Percentiles rank a stretch among this genome's conserved stretches.
These are phyloP conservation scores for Rosa chinensis DNA, from an alignment of 306 rosid species.

Conservation along the genomic window DNA sequence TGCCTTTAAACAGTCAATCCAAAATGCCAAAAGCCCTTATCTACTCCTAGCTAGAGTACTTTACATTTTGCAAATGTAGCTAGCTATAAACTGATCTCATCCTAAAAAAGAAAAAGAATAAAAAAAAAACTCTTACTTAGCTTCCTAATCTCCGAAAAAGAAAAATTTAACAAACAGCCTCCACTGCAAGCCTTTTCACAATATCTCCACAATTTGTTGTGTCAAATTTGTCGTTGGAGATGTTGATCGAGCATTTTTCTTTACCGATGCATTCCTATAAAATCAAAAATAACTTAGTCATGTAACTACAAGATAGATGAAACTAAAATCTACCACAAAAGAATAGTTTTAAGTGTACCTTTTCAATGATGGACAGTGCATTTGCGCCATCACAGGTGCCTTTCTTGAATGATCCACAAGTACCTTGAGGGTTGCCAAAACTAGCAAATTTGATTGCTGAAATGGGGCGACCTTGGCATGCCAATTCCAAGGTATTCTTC, in stretches of 20 bases:
- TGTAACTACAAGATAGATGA: not conserved
- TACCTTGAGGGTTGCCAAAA: constrained; percentile 48
- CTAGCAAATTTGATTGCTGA: constrained; percentile 47
- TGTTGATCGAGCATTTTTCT: constrained; percentile 35
- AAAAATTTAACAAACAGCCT: constrained; percentile 40
- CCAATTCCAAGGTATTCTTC: constrained; percentile 36
- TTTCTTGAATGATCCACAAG: constrained; percentile 41
- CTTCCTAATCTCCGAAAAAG: not conserved
- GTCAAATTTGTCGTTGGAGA: constrained; percentile 44
- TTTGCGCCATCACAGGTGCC: constrained; percentile 36
- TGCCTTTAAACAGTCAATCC: not conserved
- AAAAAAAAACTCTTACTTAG: not conserved
- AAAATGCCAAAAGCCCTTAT: not conserved
- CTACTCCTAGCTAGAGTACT: not conserved
- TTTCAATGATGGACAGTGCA: constrained; percentile 28
- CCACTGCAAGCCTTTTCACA: constrained; percentile 48
- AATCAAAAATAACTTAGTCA: not conserved
- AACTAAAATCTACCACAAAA: not conserved
- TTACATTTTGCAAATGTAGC: not conserved
- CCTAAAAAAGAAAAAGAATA: not conserved
- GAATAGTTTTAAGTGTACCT: not conserved
- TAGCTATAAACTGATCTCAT: not conserved
- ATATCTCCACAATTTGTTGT: constrained; percentile 32
- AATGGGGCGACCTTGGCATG: constrained; percentile 39
- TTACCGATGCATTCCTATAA: constrained; percentile 48